Base-by-base conservation (phyloP, 129 eudicot genomes). In the Glebionis coronaria region DNA sequence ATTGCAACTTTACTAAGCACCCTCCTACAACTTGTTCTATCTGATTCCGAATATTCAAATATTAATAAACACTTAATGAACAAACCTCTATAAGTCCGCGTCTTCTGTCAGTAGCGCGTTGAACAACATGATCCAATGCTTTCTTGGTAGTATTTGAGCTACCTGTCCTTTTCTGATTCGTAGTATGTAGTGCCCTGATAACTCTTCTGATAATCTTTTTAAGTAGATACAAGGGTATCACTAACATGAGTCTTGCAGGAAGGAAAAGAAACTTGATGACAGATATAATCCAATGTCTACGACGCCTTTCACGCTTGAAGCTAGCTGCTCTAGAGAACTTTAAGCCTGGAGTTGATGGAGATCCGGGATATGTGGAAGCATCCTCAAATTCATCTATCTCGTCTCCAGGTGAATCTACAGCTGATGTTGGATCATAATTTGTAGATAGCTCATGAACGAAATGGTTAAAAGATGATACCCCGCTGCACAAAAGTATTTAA, bases 71-170 rank as follows among this genome's bases (percentile, higher is more conserved):
- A 15, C 31, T 66, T 35, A 64, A 38, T 53, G 56, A 61, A 46
- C 73, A 74, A 66, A 93, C 99, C 99, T 93, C 99, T 59, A 93
- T 82, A 55, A 93, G 73, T 6, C 99, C 99, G 27, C 97, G 97
- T 38, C 99, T 82, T 76, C 88, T 82, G 52, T 93, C 99, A 29
- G 97, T 93, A 65, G 99, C 90, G 38, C 86, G 83, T 49, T 89
- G 99, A 60, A 93, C 79, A 68, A 86, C 77, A 72, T 85, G 76
- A 61, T 88, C 98, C 67, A 82, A 68, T 62, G 73, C 77, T 80
- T 82, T 86, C 76, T 81, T 86, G 52, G 84, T 58, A 31, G 88
- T 61, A 4, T 31, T 72, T 1, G 82, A 76, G 56, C 47, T 72
- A 58, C 38, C 59, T 25, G 18, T 63, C 19, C 65, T 76, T 74